Conservation (phyloP, 805 yeast genomes). For the Candida succiphila region DNA sequence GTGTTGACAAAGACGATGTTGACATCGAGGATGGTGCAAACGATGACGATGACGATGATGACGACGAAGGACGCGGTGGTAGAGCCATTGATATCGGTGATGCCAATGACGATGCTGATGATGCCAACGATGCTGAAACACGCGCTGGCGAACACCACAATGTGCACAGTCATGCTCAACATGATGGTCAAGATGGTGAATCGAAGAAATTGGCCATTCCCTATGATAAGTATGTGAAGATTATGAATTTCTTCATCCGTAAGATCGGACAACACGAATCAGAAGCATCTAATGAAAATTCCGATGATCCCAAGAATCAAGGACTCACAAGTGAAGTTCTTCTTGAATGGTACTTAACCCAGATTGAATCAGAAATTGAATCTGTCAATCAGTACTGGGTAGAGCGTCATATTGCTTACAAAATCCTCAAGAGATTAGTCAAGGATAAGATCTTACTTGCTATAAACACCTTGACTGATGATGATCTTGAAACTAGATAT, state of each 20-base stretch:
- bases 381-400: slow-evolving; percentile 61
- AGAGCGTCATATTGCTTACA: slow-evolving; percentile 63
- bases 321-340: slow-evolving; percentile 58
- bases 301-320: slow-evolving; percentile 11
- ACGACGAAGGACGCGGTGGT: slow-evolving; percentile 44
- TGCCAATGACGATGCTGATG: slow-evolving; percentile 20
- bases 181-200: slow-evolving; percentile 1
- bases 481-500: slow-evolving; percentile 25
- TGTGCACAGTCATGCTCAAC: slow-evolving; percentile 1
- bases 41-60: slow-evolving; percentile 49
- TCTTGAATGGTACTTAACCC: slow-evolving; percentile 72
- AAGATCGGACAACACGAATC: slow-evolving; percentile 26
- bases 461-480: slow-evolving; percentile 34
- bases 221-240: slow-evolving; percentile 77
- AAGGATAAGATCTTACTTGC: slow-evolving; percentile 78
- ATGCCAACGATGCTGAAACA: slow-evolving; percentile 3
- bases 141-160: not conserved
- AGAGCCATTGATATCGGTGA: slow-evolving; percentile 28
- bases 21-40: slow-evolving; percentile 38
- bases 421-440: slow-evolving; percentile 74
- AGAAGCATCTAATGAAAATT: slow-evolving; percentile 21
- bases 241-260: slow-evolving; percentile 71
- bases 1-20: slow-evolving; percentile 60
- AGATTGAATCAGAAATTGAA: slow-evolving; percentile 59
- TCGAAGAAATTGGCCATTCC: slow-evolving; percentile 45